Conservation (phyloP, 345 rosid species). For the Toxicodendron radicans region DNA sequence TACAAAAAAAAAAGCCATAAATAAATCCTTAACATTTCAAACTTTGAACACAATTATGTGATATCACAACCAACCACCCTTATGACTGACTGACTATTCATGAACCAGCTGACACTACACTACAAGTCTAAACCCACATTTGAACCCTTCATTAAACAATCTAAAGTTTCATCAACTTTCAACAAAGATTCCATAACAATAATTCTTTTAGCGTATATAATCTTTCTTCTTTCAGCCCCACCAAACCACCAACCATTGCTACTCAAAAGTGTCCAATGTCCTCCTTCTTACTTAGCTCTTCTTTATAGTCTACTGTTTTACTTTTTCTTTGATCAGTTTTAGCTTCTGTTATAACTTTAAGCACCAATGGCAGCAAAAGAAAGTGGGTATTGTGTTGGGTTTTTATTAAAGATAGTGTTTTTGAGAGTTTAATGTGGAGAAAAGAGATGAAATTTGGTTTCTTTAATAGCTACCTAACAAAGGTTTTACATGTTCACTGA, state of each 20-base stretch:
- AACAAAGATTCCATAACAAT: background rate
- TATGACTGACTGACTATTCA: background rate
- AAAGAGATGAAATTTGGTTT: background rate
- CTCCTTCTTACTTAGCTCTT: background rate
- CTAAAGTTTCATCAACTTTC: background rate
- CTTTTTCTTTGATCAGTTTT: constrained; percentile 30
- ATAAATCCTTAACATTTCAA: background rate
- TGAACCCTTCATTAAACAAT: background rate
- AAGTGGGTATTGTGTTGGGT: background rate
- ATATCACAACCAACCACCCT: constrained; percentile 3
- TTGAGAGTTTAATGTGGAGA: background rate
- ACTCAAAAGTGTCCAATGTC: constrained; percentile 9
- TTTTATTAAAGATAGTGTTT: constrained; percentile 1
- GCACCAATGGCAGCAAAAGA: constrained; percentile 15
- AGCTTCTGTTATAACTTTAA: constrained; percentile 1
- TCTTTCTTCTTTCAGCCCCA: background rate
- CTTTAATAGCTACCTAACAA: constrained; percentile 29
- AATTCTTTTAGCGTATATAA: background rate
- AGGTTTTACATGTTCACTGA: background rate
- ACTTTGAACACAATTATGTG: background rate
- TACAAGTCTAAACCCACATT: no score
- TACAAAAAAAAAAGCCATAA: background rate
- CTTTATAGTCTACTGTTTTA: constrained; percentile 15
- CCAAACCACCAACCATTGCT: background rate
- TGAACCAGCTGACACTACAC: background rate